A percentile compares a stretch with the other conserved stretches of the same genome.
These are phyloP conservation scores for Sphagnum fallax DNA, from an alignment of 228 moss, liverwort and hornwort species.

Conservation along the genomic window DNA sequence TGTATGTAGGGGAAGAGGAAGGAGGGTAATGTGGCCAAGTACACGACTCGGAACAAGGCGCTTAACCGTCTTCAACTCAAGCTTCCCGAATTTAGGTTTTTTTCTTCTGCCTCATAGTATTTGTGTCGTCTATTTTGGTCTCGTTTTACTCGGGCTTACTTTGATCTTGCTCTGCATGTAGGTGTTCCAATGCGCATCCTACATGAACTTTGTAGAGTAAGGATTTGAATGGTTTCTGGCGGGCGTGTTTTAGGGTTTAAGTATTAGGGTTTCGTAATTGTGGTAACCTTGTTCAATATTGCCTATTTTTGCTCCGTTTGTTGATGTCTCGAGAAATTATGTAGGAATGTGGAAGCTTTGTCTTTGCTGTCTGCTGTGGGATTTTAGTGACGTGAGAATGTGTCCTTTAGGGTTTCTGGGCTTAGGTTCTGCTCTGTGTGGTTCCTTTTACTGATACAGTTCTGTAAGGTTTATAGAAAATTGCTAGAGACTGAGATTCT, in stretches of 20 bases:
- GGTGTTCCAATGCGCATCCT: neutral
- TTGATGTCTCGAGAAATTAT: neutral
- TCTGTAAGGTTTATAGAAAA: too few species aligned
- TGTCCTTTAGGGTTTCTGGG: too few species aligned
- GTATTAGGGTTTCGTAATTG: too few species aligned
- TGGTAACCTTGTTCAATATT: too few species aligned
- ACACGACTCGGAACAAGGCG: conserved; percentile 82
- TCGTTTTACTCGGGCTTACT: neutral
- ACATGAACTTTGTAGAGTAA: too few species aligned
- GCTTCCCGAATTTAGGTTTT: conserved; percentile 72
- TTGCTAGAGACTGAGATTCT: neutral
- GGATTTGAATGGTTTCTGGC: too few species aligned
- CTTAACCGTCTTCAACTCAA: conserved; percentile 82
- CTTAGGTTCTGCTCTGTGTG: too few species aligned
- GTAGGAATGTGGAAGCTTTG: neutral
- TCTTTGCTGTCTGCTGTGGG: neutral
- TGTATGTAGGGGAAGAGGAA: conserved; percentile 33
- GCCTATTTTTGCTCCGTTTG: too few species aligned
- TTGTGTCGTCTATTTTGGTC: neutral
- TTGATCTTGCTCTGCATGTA: neutral
- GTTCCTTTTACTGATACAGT: too few species aligned
- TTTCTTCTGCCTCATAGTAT: neutral
- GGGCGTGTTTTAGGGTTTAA: too few species aligned
- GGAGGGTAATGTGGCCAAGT: conserved; percentile 69
- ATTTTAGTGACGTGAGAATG: neutral